Percentiles rank a stretch among this genome's conserved stretches.
phyloP scores from a whole-genome alignment of 768 basidiomycete species.

The Termitomyces sp. region DNA sequence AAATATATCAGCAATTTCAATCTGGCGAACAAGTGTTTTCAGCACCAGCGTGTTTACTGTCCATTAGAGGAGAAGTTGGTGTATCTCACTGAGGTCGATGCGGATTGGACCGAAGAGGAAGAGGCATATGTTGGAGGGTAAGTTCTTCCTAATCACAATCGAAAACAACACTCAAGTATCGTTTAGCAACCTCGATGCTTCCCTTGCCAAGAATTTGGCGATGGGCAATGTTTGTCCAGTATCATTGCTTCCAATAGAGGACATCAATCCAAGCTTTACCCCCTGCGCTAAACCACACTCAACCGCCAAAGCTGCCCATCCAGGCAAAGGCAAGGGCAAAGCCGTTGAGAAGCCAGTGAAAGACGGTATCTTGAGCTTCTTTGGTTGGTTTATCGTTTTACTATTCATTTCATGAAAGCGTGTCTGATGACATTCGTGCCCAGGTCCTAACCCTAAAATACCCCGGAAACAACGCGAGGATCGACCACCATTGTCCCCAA shows the following conservation, averaged over 20 bases:
- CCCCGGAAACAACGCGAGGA: slow-evolving; percentile 20
- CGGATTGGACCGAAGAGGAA: slow-evolving; percentile 53
- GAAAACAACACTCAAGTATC: slow-evolving; percentile 8
- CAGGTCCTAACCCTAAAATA: slow-evolving; percentile 40
- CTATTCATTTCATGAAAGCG: not conserved
- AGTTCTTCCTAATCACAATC: slow-evolving; percentile 16
- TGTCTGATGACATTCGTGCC: not conserved
- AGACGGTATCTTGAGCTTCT: slow-evolving; percentile 56
- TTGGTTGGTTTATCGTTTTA: slow-evolving; percentile 41
- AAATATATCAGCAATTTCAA: slow-evolving; percentile 73
- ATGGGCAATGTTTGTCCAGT: slow-evolving; percentile 69
- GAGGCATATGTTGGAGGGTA: slow-evolving; percentile 75
- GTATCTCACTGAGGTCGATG: slow-evolving; percentile 60
- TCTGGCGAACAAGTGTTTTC: slow-evolving; percentile 87
- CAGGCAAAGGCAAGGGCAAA: slow-evolving; percentile 46
- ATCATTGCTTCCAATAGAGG: slow-evolving; percentile 63
- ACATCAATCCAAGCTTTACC: slow-evolving; percentile 67
- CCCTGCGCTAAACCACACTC: slow-evolving; percentile 46
- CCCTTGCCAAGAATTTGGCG: slow-evolving; percentile 64
- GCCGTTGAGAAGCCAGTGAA: slow-evolving; percentile 30
- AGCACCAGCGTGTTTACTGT: slow-evolving; percentile 91
- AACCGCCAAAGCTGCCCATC: slow-evolving; percentile 14
- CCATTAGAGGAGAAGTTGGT: slow-evolving; percentile 63
- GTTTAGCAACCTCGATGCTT: slow-evolving; percentile 58
- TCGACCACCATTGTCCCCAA: slow-evolving; percentile 12